These are phyloP conservation scores for Spirogloea muscicola DNA, from an alignment of 139 green algal genomes.

Conservation along the genomic window DNA sequence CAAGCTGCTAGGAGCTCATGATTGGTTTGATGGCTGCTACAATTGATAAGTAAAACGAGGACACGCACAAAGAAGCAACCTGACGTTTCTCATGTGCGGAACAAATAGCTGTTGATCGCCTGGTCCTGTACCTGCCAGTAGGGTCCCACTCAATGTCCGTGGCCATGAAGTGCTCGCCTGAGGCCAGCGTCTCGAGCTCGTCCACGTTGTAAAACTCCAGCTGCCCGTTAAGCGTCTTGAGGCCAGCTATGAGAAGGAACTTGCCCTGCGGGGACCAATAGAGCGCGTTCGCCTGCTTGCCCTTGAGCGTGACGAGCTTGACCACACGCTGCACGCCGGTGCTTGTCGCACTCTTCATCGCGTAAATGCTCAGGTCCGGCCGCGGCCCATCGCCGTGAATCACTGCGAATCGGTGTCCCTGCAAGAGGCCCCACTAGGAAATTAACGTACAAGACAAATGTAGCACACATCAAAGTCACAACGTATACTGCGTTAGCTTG, in stretches of 20 bases:
- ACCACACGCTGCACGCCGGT: background rate
- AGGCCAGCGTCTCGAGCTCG: slow-evolving; percentile 79
- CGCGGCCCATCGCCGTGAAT: slow-evolving; percentile 83
- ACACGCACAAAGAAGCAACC: no score
- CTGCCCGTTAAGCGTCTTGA: slow-evolving; percentile 87
- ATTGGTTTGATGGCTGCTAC: no score
- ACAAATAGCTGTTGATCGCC: no score
- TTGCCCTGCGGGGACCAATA: slow-evolving; percentile 86
- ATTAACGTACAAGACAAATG: no score
- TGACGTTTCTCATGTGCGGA: no score
- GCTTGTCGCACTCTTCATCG: slow-evolving; percentile 63
- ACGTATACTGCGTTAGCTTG: no score
- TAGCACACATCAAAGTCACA: no score
- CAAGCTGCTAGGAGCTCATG: no score
- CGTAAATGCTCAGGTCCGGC: slow-evolving; percentile 85
- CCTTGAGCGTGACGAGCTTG: slow-evolving; percentile 61
- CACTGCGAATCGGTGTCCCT: slow-evolving; percentile 80
- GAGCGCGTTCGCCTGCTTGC: slow-evolving; percentile 74
- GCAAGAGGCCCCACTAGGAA: no score
- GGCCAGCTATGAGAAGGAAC: slow-evolving; percentile 87
- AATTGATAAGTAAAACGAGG: no score
- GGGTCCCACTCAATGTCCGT: slow-evolving; percentile 93
- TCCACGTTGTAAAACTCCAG: slow-evolving; percentile 97
- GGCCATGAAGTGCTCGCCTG: slow-evolving; percentile 93
- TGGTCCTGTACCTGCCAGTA: slow-evolving; percentile 72